Conservation (phyloP, 192 early-diverging fungal species). For the Funneliformis mosseae region DNA sequence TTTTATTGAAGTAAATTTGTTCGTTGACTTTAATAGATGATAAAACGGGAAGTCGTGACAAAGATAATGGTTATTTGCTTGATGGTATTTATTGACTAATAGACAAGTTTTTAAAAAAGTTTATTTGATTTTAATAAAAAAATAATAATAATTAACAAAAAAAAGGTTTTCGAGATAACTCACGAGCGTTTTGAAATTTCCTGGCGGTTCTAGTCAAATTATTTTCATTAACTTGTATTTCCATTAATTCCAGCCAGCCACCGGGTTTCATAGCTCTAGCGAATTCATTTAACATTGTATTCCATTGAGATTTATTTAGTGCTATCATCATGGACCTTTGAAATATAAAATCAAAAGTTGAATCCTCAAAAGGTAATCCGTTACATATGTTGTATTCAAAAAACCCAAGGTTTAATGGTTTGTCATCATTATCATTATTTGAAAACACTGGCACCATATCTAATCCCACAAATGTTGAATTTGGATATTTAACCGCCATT, state of each 20-base stretch:
- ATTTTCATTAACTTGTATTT: slow-evolving; percentile 30
- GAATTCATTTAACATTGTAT: slow-evolving; percentile 22
- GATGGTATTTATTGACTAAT: not conserved
- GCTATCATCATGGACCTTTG: not conserved
- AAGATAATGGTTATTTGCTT: not conserved
- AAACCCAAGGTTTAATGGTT: not conserved
- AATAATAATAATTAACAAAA: not conserved
- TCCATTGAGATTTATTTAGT: not conserved
- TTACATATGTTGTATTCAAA: not conserved
- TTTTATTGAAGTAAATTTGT: not conserved
- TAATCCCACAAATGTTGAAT: slow-evolving; percentile 19
- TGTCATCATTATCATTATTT: not conserved
- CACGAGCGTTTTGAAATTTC: not conserved
- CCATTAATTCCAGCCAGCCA: slow-evolving; percentile 47
- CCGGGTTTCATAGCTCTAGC: slow-evolving; percentile 41
- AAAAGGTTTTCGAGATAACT: not conserved
- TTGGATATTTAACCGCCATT: slow-evolving; percentile 13
- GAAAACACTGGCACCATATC: slow-evolving; percentile 6
- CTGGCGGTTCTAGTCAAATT: not conserved
- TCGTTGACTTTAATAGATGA: not conserved
- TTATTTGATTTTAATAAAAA: too few relatives aligned
- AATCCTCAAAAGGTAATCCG: not conserved
- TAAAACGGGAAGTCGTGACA: not conserved
- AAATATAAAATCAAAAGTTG: not conserved
- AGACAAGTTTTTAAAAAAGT: too few relatives aligned